Evolutionary conservation across 2,329 filamentous ascomycete species (phyloP).

Genomic region (Colletotrichum theobromicola): DNA sequence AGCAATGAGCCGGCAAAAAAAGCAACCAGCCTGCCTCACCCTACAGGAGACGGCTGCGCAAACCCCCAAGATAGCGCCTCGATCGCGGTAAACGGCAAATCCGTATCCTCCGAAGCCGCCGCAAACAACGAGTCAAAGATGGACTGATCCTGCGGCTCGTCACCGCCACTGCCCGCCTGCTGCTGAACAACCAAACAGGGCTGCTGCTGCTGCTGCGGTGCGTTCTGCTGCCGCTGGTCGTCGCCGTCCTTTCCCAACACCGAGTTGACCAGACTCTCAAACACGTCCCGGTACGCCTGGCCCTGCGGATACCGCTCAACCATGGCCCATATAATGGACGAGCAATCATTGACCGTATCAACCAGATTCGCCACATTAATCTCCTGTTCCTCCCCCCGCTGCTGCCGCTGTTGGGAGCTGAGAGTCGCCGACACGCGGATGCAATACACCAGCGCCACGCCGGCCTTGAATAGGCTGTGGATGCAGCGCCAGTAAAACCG

Average conservation of each 20-base stretch:
- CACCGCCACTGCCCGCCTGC: background rate
- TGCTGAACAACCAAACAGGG: background rate
- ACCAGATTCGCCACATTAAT: background rate
- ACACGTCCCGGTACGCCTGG: slow-evolving; percentile 27
- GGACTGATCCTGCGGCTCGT: background rate
- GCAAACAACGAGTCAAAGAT: slow-evolving; percentile 11
- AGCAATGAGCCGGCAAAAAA: background rate
- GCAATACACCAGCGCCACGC: slow-evolving; percentile 27
- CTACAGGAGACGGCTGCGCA: background rate
- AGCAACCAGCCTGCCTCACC: background rate
- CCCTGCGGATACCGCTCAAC: slow-evolving; percentile 30
- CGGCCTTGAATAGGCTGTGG: slow-evolving; percentile 27
- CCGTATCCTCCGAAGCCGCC: background rate
- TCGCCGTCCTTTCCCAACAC: background rate
- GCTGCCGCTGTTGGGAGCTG: background rate
- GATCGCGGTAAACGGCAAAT: slow-evolving; percentile 1
- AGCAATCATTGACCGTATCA: slow-evolving; percentile 24
- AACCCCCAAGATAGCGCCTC: slow-evolving; percentile 21
- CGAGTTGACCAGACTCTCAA: slow-evolving; percentile 24
- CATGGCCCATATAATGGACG: slow-evolving; percentile 31
- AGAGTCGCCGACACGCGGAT: background rate
- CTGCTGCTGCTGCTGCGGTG: background rate
- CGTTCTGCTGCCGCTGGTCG: background rate
- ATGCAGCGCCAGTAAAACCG: slow-evolving; percentile 32
- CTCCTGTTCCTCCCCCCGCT: background rate